Evolutionary conservation across 805 yeast genomes (phyloP).

Genomic region (Teunomyces kruisii): DNA sequence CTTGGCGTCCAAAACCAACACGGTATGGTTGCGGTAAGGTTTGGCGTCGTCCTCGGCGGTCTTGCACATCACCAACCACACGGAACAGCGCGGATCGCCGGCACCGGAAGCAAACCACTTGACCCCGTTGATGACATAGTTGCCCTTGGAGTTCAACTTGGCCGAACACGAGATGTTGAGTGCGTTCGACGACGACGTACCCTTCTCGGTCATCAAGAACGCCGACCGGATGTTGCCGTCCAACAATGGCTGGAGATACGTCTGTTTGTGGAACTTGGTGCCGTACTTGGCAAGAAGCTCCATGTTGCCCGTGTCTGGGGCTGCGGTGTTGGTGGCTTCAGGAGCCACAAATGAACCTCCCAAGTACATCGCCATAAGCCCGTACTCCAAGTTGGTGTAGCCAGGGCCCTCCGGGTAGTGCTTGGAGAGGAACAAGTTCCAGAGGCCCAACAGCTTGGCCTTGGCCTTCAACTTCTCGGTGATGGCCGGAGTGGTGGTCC

Average conservation of each 20-base stretch:
- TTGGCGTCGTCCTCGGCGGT: slow-evolving; percentile 29
- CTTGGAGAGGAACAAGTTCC: slow-evolving; percentile 59
- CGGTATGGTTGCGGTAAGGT: slow-evolving; percentile 54
- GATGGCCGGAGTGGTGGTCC: slow-evolving; percentile 48
- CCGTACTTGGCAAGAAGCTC: slow-evolving; percentile 47
- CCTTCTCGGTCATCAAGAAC: slow-evolving; percentile 64
- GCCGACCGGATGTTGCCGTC: slow-evolving; percentile 59
- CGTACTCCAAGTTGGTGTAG: slow-evolving; percentile 61
- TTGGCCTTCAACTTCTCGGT: slow-evolving; percentile 52
- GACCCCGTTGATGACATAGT: slow-evolving; percentile 55
- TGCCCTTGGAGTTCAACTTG: slow-evolving; percentile 34
- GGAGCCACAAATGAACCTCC: slow-evolving; percentile 57
- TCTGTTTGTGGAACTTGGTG: slow-evolving; percentile 33
- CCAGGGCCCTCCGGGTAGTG: slow-evolving; percentile 55
- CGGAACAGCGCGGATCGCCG: slow-evolving; percentile 60
- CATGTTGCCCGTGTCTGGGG: slow-evolving; percentile 71
- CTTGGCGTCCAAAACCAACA: slow-evolving; percentile 53
- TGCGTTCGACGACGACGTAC: slow-evolving; percentile 61
- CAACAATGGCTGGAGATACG: slow-evolving; percentile 53
- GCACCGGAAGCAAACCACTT: slow-evolving; percentile 76
- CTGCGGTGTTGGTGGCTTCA: slow-evolving; percentile 58
- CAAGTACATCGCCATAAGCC: slow-evolving; percentile 61
- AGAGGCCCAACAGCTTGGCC: slow-evolving; percentile 53
- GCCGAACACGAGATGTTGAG: slow-evolving; percentile 54
- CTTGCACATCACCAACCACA: slow-evolving; percentile 56